These are phyloP conservation scores for Xylaria nigripes DNA, from an alignment of 495 filamentous ascomycete genomes.

Conservation along the genomic window DNA sequence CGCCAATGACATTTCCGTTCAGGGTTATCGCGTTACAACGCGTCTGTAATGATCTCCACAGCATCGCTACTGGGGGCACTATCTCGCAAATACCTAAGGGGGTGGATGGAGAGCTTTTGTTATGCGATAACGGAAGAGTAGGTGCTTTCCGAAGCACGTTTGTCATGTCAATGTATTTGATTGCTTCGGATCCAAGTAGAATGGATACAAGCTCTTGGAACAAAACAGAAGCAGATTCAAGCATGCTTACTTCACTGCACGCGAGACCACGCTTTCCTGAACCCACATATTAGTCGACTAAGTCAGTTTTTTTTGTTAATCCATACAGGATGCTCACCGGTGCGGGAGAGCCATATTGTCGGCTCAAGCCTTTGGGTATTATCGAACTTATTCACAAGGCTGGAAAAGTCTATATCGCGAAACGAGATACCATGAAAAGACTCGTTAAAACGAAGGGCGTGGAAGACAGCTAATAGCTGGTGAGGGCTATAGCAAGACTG, in stretches of 20 bases:
- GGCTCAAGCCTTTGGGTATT: conserved; percentile 22
- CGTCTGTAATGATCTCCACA: conserved; percentile 64
- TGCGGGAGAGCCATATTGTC: conserved; percentile 23
- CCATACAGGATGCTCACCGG: conserved; percentile 15
- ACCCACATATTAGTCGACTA: not conserved
- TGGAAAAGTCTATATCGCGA: conserved; percentile 54
- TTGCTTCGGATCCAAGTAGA: conserved; percentile 35
- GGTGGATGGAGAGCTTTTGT: not conserved
- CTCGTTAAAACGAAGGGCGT: conserved; percentile 86
- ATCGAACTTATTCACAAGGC: conserved; percentile 28
- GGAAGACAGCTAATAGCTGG: conserved; percentile 79
- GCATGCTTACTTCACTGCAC: conserved; percentile 28
- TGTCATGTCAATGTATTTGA: conserved; percentile 37
- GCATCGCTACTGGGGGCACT: conserved; percentile 67
- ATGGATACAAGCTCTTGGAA: conserved; percentile 44
- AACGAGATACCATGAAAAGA: conserved; percentile 83
- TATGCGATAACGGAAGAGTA: not conserved
- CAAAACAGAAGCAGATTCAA: conserved; percentile 32
- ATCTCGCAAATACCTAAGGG: conserved; percentile 50
- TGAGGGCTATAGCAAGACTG: conserved; percentile 54
- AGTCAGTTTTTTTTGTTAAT: not conserved
- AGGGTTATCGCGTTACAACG: conserved; percentile 75
- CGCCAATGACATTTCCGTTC: conserved; percentile 74
- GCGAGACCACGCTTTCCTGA: conserved; percentile 23
- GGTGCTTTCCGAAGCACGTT: conserved; percentile 24